A percentile compares a stretch with the other conserved stretches of the same genome.
These are phyloP conservation scores for Xylariaceae sp. DNA, from an alignment of 2,329 filamentous ascomycete genomes.

Conservation along the genomic window DNA sequence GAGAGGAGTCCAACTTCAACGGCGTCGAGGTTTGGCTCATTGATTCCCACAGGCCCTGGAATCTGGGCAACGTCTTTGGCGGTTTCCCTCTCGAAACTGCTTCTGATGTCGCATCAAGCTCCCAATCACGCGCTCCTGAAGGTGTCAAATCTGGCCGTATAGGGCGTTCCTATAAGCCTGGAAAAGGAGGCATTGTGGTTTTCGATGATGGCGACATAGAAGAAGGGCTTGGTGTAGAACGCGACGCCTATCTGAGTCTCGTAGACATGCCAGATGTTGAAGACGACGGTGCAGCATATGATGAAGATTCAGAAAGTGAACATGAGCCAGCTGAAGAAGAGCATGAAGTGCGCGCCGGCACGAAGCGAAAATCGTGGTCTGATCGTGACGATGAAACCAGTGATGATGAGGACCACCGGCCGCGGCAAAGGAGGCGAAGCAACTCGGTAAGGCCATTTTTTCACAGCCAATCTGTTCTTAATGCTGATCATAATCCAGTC, in stretches of 20 bases:
- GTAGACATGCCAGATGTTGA: conserved; percentile 87
- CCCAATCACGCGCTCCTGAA: conserved; percentile 48
- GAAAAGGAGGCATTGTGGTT: conserved; percentile 82
- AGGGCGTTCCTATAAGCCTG: conserved; percentile 64
- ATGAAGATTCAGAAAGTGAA: conserved; percentile 52
- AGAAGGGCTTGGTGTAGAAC: conserved; percentile 68
- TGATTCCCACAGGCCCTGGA: conserved; percentile 90
- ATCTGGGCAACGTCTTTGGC: conserved; percentile 87
- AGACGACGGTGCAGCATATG: conserved; percentile 62
- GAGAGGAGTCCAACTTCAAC: conserved; percentile 62
- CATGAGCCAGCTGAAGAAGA: conserved; percentile 47
- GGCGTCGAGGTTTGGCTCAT: conserved; percentile 95
- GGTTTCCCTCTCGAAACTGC: conserved; percentile 56
- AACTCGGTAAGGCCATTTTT: conserved; percentile 62
- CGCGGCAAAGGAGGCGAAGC: conserved; percentile 74
- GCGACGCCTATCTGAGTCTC: conserved; percentile 78
- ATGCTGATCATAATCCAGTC: conserved; percentile 43
- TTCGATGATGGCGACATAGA: conserved; percentile 96
- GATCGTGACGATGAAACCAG: conserved; percentile 64
- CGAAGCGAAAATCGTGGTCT: conserved; percentile 77
- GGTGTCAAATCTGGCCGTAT: conserved; percentile 73
- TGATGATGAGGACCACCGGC: conserved; percentile 69
- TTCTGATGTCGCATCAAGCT: conserved; percentile 42
- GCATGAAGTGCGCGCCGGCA: conserved; percentile 41
- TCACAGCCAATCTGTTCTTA: conserved; percentile 22